These are phyloP conservation scores for Lignosus rhinocerotis DNA, from an alignment of 1,284 basidiomycete genomes.

Conservation along the genomic window DNA sequence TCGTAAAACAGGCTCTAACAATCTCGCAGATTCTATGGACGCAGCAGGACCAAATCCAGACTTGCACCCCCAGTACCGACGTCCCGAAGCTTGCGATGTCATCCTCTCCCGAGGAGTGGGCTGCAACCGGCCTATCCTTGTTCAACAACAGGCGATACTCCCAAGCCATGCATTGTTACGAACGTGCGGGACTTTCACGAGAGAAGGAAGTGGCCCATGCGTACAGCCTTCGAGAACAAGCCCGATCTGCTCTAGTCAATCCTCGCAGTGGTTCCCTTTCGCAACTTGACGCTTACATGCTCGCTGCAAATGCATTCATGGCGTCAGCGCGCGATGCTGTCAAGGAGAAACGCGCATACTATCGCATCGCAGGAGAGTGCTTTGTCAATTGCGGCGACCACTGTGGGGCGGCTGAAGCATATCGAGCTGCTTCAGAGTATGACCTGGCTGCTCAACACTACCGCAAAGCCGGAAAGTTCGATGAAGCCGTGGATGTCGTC, in stretches of 20 bases:
- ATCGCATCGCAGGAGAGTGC: slow-evolving; percentile 53
- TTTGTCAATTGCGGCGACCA: slow-evolving; percentile 45
- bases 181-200: slow-evolving; percentile 47
- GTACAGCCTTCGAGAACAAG: slow-evolving; percentile 45
- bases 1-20: background rate
- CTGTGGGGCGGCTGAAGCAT: slow-evolving; percentile 47
- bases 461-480: slow-evolving; percentile 50
- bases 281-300: slow-evolving; percentile 39
- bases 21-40: slow-evolving; percentile 49
- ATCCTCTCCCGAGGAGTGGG: slow-evolving; percentile 58
- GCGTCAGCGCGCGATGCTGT: slow-evolving; percentile 38
- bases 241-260: slow-evolving; percentile 31
- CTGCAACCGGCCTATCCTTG: slow-evolving; percentile 46
- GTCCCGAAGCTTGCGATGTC: slow-evolving; percentile 50
- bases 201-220: slow-evolving; percentile 50
- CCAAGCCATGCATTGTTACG: slow-evolving; percentile 65
- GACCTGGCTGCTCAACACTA: slow-evolving; percentile 47
- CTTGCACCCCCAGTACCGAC: slow-evolving; percentile 42
- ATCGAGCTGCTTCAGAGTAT: slow-evolving; percentile 45
- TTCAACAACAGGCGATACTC: slow-evolving; percentile 57
- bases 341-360: slow-evolving; percentile 39
- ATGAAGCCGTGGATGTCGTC: slow-evolving; percentile 53
- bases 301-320: slow-evolving; percentile 52
- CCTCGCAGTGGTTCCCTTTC: slow-evolving; percentile 34
- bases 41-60: slow-evolving; percentile 41